Conservation (phyloP, 2,329 filamentous ascomycete genomes). For the Ophiosphaerella korrae region DNA sequence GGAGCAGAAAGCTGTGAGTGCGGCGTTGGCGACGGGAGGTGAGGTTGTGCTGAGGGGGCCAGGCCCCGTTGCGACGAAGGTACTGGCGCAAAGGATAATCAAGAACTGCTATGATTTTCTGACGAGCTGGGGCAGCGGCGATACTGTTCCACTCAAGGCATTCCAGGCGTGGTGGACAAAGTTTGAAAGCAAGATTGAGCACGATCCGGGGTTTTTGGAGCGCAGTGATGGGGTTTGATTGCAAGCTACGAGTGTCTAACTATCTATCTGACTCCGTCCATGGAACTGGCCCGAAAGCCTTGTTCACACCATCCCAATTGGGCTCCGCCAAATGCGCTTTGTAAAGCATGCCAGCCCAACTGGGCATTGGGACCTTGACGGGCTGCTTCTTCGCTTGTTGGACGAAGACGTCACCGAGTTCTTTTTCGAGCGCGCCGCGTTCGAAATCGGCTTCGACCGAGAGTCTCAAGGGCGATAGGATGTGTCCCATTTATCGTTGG, state of each 20-base stretch:
- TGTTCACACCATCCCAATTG: slow-evolving; percentile 37
- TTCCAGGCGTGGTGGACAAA: slow-evolving; percentile 99
- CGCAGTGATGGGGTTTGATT: slow-evolving; percentile 59
- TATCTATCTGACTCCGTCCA: no score
- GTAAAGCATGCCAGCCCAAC: slow-evolving; percentile 44
- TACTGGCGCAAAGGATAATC: slow-evolving; percentile 91
- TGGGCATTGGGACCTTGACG: slow-evolving; percentile 48
- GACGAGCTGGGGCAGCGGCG: slow-evolving; percentile 78
- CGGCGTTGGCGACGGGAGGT: slow-evolving; percentile 22
- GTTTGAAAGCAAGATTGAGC: slow-evolving; percentile 84
- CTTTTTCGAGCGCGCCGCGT: slow-evolving; percentile 50
- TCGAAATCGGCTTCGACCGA: slow-evolving; percentile 37
- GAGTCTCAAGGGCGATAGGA: slow-evolving; percentile 22
- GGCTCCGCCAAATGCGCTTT: slow-evolving; percentile 32
- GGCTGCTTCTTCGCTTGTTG: slow-evolving; percentile 45
- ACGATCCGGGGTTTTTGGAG: slow-evolving; percentile 89
- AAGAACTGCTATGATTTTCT: slow-evolving; percentile 97
- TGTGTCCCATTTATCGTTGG: slow-evolving; percentile 20
- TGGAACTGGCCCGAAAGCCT: slow-evolving; percentile 19
- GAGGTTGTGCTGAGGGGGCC: slow-evolving; percentile 46
- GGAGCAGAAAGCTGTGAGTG: slow-evolving; percentile 54
- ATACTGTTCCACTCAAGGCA: slow-evolving; percentile 90
- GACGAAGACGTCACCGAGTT: slow-evolving; percentile 51
- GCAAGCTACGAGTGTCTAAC: no score
- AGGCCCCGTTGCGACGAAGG: slow-evolving; percentile 66